Percentiles rank a stretch among this genome's conserved stretches.
Evolutionary conservation across 1,284 basidiomycete species (phyloP).

Genomic region (Malassezia caprae): DNA sequence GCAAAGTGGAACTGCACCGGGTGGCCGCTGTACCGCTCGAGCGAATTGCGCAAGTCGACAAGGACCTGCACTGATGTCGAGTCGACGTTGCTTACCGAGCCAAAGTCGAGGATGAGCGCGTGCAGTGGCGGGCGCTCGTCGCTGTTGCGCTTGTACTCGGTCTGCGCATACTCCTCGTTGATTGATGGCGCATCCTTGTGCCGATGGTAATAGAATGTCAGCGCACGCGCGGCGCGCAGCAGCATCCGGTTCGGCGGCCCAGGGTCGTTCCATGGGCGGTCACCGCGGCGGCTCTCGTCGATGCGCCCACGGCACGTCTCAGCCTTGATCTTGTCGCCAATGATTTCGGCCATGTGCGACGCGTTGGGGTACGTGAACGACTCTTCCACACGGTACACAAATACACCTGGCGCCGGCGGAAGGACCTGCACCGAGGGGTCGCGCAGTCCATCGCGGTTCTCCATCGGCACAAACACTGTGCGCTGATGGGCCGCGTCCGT

Average conservation of each 20-base stretch:
- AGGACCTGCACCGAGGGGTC: slow-evolving; percentile 65
- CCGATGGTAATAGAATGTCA: slow-evolving; percentile 24
- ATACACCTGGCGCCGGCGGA: slow-evolving; percentile 70
- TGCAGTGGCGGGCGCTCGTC: slow-evolving; percentile 60
- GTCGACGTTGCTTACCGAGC: slow-evolving; percentile 58
- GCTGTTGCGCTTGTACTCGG: slow-evolving; percentile 41
- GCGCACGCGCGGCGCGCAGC: slow-evolving; percentile 21
- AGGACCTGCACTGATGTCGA: slow-evolving; percentile 83
- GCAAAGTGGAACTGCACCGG: slow-evolving; percentile 80
- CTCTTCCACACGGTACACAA: slow-evolving; percentile 90
- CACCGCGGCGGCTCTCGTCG: slow-evolving; percentile 43
- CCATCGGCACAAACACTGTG: slow-evolving; percentile 74
- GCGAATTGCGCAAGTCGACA: slow-evolving; percentile 72
- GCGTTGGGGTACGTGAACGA: slow-evolving; percentile 89
- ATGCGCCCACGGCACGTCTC: slow-evolving; percentile 61
- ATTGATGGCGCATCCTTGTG: slow-evolving; percentile 2
- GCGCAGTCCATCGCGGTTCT: slow-evolving; percentile 54
- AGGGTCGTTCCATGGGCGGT: slow-evolving; percentile 95
- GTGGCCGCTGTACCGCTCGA: slow-evolving; percentile 75
- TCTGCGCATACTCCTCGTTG: slow-evolving; percentile 38
- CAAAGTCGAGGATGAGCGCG: slow-evolving; percentile 85
- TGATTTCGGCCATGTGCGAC: slow-evolving; percentile 62
- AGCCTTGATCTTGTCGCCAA: slow-evolving; percentile 72
- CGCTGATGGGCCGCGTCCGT: slow-evolving; percentile 22
- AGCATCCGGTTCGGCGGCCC: slow-evolving; percentile 39